These are phyloP conservation scores for Tetrahymena borealis DNA, from an alignment of 73 alveolate species.

Conservation along the genomic window DNA sequence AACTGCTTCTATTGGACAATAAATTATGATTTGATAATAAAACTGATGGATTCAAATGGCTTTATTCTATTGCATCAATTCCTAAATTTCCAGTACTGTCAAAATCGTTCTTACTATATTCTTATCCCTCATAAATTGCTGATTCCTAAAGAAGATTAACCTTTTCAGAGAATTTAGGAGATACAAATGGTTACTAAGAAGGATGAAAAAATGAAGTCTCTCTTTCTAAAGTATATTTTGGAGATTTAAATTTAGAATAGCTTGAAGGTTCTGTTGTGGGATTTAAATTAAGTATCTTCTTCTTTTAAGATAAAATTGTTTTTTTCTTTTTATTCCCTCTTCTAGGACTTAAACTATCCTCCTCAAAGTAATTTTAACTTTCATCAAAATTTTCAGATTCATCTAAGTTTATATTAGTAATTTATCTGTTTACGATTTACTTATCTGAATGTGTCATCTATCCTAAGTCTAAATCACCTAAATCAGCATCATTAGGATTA, in stretches of 20 bases:
- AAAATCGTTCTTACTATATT: too few species aligned
- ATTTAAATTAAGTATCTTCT: background rate
- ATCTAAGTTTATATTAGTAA: background rate
- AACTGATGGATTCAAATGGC: background rate
- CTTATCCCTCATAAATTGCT: background rate
- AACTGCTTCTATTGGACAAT: background rate
- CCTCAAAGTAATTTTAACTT: background rate
- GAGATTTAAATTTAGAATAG: background rate
- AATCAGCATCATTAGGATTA: background rate
- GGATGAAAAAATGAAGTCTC: background rate
- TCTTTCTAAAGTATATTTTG: background rate
- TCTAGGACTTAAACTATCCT: too few species aligned
- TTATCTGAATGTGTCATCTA: background rate
- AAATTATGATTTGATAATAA: background rate
- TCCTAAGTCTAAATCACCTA: background rate
- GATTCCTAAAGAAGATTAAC: background rate
- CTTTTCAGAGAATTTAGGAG: background rate
- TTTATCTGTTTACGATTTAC: background rate
- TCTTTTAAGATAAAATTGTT: background rate
- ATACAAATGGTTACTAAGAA: background rate
- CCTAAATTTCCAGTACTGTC: background rate
- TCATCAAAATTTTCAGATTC: background rate
- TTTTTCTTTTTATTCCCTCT: too few species aligned
- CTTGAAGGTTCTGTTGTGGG: background rate
- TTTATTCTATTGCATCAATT: background rate